phyloP scores from a whole-genome alignment of 2,329 filamentous ascomycete species.

The Colletotrichum tofieldiae region DNA sequence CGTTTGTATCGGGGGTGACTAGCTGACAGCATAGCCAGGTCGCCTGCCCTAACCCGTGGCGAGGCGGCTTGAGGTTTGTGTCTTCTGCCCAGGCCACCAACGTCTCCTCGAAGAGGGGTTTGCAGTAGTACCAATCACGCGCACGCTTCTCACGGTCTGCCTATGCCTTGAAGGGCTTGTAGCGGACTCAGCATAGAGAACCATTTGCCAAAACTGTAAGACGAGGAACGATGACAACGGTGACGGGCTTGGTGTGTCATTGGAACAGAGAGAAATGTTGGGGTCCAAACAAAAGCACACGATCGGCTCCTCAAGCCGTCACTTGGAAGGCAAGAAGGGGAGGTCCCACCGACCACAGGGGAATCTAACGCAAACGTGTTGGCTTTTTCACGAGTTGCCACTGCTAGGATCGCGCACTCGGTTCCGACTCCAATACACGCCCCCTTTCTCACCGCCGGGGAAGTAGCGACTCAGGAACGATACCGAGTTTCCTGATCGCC shows the following conservation, averaged over 20 bases:
- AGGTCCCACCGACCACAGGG: too few species aligned
- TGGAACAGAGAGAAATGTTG: conserved; percentile 1
- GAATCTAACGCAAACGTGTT: background rate
- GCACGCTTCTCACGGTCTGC: background rate
- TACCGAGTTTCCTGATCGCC: background rate
- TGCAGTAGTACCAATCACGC: background rate
- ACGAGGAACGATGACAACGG: background rate
- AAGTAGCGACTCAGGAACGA: background rate
- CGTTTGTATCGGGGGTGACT: background rate
- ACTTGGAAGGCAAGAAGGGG: background rate
- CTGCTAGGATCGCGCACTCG: background rate
- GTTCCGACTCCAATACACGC: background rate
- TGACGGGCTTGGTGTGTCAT: background rate
- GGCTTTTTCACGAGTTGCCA: background rate
- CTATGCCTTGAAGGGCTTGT: conserved; percentile 20
- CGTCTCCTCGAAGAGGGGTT: background rate
- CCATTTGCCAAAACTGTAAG: background rate
- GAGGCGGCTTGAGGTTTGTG: background rate
- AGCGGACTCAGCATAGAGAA: background rate
- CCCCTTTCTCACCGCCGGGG: background rate
- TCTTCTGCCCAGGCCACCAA: background rate
- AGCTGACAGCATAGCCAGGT: background rate
- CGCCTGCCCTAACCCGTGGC: background rate
- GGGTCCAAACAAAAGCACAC: background rate
- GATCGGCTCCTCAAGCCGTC: background rate